Conservation (phyloP, 1,284 basidiomycete species). For the Ceratobasidium sp. region DNA sequence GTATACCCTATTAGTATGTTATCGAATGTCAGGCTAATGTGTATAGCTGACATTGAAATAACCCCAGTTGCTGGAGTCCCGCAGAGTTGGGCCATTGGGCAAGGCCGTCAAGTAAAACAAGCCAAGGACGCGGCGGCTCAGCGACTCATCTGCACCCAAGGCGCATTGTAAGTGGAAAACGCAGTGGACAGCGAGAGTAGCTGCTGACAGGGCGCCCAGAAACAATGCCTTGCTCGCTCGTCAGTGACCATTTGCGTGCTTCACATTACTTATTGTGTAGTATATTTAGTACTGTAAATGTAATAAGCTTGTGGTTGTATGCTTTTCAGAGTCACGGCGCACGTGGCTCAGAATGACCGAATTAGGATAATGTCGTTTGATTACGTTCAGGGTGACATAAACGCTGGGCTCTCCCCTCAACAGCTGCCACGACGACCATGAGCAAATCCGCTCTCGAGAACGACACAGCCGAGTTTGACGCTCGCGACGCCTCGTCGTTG, state of each 20-base stretch:
- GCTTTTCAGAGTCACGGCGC: background rate
- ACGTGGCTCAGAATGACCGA: conserved; percentile 17
- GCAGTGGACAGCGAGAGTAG: too few relatives aligned
- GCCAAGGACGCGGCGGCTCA: conserved; percentile 30
- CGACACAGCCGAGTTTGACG: conserved; percentile 31
- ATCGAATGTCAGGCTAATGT: background rate
- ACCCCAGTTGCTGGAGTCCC: conserved; percentile 6
- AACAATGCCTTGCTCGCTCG: too few relatives aligned
- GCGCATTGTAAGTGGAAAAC: conserved; percentile 19
- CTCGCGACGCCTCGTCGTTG: conserved; percentile 34
- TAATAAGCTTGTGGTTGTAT: conserved; percentile 31
- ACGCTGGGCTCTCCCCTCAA: conserved; percentile 32
- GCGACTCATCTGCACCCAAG: conserved; percentile 3
- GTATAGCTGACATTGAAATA: background rate
- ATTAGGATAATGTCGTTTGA: conserved; percentile 34
- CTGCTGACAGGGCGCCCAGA: too few relatives aligned
- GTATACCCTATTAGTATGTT: conserved; percentile 30
- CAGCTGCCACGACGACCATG: conserved; percentile 34
- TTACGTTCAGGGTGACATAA: conserved; percentile 43
- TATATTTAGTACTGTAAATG: too few relatives aligned
- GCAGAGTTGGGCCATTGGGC: conserved; percentile 17
- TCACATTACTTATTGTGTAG: too few relatives aligned
- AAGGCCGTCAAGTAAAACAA: conserved; percentile 25
- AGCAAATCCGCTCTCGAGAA: conserved; percentile 28
- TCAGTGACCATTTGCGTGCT: too few relatives aligned